Evolutionary conservation across 208 protist genomes (phyloP).

Genomic region (Trichomonas tenax): DNA sequence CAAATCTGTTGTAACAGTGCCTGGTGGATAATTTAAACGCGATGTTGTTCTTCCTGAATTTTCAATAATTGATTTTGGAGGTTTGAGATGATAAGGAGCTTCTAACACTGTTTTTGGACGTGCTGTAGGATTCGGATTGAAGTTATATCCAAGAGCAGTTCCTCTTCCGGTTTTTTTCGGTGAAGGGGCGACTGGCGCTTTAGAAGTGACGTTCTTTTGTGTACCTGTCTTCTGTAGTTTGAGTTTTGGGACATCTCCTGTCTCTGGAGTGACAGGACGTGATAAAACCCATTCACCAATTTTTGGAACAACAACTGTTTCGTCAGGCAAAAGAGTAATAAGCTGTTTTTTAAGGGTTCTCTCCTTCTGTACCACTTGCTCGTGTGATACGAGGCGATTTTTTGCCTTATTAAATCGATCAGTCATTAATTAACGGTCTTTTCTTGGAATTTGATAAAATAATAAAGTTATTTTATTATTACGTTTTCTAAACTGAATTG

Average conservation of each 20-base stretch:
- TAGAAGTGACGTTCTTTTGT: not conserved
- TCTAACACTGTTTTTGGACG: not conserved
- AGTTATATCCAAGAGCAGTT: not conserved
- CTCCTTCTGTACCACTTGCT: not conserved
- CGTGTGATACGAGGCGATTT: not conserved
- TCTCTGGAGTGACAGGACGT: not conserved
- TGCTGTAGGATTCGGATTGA: not conserved
- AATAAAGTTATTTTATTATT: no score
- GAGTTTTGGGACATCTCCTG: not conserved
- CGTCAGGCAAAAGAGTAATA: not conserved
- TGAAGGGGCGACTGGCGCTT: not conserved
- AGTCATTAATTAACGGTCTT: constrained; percentile 12
- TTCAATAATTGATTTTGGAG: not conserved
- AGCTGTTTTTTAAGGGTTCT: not conserved
- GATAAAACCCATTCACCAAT: constrained; percentile 19
- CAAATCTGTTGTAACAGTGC: not conserved
- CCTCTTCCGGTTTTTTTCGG: not conserved
- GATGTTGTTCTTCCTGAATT: not conserved
- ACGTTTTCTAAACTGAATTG: no score
- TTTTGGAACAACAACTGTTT: not conserved
- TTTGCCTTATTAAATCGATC: constrained; percentile 10
- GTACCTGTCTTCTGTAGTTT: not conserved
- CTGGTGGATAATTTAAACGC: not conserved
- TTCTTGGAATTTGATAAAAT: no score
- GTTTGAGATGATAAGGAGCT: not conserved